Conservation (phyloP, 2,329 filamentous ascomycete genomes). For the Fusarium newnesense region DNA sequence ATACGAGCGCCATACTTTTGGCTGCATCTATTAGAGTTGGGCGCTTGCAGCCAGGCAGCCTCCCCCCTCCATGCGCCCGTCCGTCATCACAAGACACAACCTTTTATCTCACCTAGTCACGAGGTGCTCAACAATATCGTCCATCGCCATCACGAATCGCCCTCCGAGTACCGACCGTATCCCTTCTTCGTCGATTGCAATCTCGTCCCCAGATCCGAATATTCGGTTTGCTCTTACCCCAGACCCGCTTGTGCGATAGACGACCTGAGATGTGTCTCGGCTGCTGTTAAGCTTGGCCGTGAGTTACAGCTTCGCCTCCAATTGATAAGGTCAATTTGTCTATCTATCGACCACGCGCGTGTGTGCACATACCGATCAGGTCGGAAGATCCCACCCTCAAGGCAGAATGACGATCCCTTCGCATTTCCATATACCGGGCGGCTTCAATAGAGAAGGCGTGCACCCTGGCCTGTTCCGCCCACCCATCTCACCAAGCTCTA, state of each 20-base stretch:
- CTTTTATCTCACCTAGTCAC: conserved; percentile 31
- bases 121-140: conserved; percentile 11
- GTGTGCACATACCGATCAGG: not conserved
- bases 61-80: conserved; percentile 17
- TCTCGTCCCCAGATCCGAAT: conserved; percentile 13
- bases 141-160: conserved; percentile 4
- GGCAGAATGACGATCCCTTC: conserved; percentile 43
- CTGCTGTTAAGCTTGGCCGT: conserved; percentile 35
- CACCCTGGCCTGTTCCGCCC: conserved; percentile 61
- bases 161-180: not conserved
- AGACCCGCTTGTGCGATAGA: conserved; percentile 26
- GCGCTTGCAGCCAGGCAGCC: conserved; percentile 23
- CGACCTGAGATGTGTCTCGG: conserved; percentile 44
- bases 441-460: conserved; percentile 50
- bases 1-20: conserved; percentile 6
- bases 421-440: conserved; percentile 51
- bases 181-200: conserved; percentile 4
- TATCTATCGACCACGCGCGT: conserved; percentile 1
- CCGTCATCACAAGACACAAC: conserved; percentile 35
- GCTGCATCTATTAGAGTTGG: conserved; percentile 26
- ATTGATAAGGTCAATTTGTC: conserved; percentile 13
- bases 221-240: conserved; percentile 14
- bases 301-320: conserved; percentile 20
- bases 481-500: conserved; percentile 55
- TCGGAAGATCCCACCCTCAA: conserved; percentile 17